phyloP scores from a whole-genome alignment of 495 filamentous ascomycete species.

The Antarctomyces pellizariae region DNA sequence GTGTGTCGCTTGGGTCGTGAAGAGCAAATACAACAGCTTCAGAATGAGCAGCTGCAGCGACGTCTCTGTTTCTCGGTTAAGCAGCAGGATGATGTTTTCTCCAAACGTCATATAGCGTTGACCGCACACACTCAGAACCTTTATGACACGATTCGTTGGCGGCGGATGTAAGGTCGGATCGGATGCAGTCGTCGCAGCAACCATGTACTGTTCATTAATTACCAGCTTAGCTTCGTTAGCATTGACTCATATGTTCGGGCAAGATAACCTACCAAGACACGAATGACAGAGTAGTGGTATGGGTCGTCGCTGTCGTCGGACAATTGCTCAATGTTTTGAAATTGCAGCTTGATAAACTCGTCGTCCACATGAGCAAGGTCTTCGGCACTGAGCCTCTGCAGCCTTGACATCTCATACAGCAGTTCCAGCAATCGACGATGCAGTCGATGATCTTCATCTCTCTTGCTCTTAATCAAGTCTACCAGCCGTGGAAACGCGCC shows the following conservation, averaged over 20 bases:
- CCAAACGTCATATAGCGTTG: slow-evolving; percentile 78
- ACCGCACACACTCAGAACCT: slow-evolving; percentile 59
- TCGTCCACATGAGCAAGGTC: slow-evolving; percentile 71
- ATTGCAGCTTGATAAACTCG: slow-evolving; percentile 60
- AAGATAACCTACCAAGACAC: slow-evolving; percentile 46
- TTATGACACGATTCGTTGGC: slow-evolving; percentile 87
- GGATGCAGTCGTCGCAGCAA: slow-evolving; percentile 35
- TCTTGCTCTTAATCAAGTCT: slow-evolving; percentile 48
- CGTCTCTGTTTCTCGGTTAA: slow-evolving; percentile 90
- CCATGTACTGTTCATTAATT: slow-evolving; percentile 96
- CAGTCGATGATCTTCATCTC: slow-evolving; percentile 38
- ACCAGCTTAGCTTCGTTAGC: slow-evolving; percentile 40
- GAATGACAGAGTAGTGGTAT: slow-evolving; percentile 88
- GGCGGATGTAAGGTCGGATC: slow-evolving; percentile 24
- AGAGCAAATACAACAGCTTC: slow-evolving; percentile 84
- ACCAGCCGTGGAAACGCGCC: slow-evolving; percentile 63
- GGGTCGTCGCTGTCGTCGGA: slow-evolving; percentile 84
- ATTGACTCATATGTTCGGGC: slow-evolving; percentile 2
- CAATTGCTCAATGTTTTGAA: slow-evolving; percentile 68
- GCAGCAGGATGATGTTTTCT: slow-evolving; percentile 86
- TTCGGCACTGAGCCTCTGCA: slow-evolving; percentile 55
- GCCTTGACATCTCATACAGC: slow-evolving; percentile 90
- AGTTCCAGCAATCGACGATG: slow-evolving; percentile 70
- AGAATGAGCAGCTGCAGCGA: slow-evolving; percentile 83
- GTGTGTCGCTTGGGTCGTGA: slow-evolving; percentile 72